phyloP scores from a whole-genome alignment of 2,329 filamentous ascomycete genomes.

The Apiospora malaysiana region DNA sequence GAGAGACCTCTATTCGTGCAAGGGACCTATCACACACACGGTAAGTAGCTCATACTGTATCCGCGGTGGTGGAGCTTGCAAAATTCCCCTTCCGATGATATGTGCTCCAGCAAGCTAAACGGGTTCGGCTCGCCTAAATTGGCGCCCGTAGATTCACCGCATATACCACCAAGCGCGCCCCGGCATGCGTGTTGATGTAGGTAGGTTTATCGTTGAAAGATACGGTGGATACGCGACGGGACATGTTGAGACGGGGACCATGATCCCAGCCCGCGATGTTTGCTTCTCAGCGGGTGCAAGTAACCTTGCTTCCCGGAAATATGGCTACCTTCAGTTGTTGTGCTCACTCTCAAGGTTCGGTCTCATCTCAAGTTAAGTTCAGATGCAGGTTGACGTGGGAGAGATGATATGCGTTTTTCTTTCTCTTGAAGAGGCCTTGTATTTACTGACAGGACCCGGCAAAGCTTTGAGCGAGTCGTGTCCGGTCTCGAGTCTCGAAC shows the following conservation, averaged over 20 bases:
- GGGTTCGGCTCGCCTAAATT: slow-evolving; percentile 10
- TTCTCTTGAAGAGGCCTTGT: not conserved
- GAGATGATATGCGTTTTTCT: not conserved
- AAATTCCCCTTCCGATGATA: not conserved
- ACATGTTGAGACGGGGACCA: not conserved
- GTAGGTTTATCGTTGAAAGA: not conserved
- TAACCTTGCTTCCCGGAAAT: not conserved
- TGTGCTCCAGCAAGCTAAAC: not conserved
- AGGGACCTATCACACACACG: not conserved
- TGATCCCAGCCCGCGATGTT: not conserved
- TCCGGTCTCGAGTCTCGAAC: not conserved
- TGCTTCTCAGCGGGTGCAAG: not conserved
- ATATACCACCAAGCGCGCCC: slow-evolving; percentile 14
- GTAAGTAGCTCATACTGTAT: not conserved
- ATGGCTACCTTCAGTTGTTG: not conserved
- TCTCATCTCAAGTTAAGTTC: not conserved
- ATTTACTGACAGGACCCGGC: not conserved
- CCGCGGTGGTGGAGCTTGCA: slow-evolving; percentile 1
- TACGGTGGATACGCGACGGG: not conserved
- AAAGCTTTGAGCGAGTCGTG: not conserved
- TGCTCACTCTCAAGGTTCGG: slow-evolving; percentile 2
- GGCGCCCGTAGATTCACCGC: not conserved
- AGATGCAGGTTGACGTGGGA: not conserved
- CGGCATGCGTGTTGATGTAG: not conserved
- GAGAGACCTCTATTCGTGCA: not conserved